Evolutionary conservation across 2,329 filamentous ascomycete species (phyloP).

Genomic region (Fusarium mangiferae): DNA sequence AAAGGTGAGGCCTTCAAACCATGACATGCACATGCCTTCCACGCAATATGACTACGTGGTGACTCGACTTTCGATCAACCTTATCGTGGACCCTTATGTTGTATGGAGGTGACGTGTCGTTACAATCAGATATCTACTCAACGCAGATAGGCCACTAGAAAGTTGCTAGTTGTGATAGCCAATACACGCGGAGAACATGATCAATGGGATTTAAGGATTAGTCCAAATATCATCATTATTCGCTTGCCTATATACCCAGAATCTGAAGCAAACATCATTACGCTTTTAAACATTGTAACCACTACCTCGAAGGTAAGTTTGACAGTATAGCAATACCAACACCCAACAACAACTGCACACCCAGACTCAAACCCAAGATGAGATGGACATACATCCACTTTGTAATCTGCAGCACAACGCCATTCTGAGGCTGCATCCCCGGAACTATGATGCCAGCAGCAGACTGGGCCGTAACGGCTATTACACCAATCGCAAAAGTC

Average conservation of each 20-base stretch:
- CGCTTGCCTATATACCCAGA: not conserved
- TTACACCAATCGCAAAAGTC: slow-evolving; percentile 51
- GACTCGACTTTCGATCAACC: not conserved
- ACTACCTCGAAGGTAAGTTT: slow-evolving; percentile 4
- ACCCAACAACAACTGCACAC: slow-evolving; percentile 46
- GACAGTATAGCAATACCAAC: slow-evolving; percentile 21
- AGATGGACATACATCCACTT: slow-evolving; percentile 46
- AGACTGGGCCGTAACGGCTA: slow-evolving; percentile 47
- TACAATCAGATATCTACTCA: not conserved
- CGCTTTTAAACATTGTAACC: not conserved
- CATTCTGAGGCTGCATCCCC: slow-evolving; percentile 47
- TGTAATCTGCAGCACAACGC: slow-evolving; percentile 46
- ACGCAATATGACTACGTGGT: not conserved
- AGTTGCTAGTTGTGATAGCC: not conserved
- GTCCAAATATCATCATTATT: not conserved
- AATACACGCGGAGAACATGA: not conserved
- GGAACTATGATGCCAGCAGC: slow-evolving; percentile 41
- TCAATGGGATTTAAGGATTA: not conserved
- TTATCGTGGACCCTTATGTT: not conserved
- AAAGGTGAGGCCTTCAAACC: not conserved
- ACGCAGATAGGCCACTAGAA: not conserved
- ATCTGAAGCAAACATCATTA: not conserved
- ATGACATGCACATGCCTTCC: not conserved
- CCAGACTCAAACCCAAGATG: slow-evolving; percentile 47
- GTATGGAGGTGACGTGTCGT: not conserved